Conservation (phyloP, 2,329 filamentous ascomycete genomes). For the Pochonia chlamydosporia region DNA sequence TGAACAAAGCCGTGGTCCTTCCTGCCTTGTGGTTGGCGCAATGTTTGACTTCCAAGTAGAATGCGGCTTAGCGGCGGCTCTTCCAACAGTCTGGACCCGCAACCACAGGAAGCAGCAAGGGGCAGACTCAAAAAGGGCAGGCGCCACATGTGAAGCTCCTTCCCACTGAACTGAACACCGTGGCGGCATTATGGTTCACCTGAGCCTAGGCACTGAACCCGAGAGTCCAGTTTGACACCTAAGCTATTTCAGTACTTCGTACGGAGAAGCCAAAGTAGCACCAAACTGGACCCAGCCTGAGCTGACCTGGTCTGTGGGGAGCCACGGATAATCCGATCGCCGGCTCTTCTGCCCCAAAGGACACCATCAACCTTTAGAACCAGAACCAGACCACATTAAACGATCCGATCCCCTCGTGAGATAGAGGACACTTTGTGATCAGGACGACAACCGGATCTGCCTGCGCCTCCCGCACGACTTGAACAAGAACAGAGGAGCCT, state of each 20-base stretch:
- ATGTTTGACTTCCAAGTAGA: no score
- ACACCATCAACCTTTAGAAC: conserved; percentile 2
- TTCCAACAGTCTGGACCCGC: conserved; percentile 9
- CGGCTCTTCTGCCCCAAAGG: conserved; percentile 12
- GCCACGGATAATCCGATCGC: conserved; percentile 28
- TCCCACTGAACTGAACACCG: conserved; percentile 22
- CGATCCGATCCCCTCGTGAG: neutral
- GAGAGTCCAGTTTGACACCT: neutral
- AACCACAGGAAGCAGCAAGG: no score
- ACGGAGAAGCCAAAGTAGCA: neutral
- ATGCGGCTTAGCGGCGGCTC: neutral
- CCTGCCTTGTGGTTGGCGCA: no score
- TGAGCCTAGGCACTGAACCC: no score
- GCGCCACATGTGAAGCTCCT: conserved; percentile 11
- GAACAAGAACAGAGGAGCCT: neutral
- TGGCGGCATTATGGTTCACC: conserved; percentile 19
- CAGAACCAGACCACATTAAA: conserved; percentile 2
- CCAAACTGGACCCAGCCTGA: neutral
- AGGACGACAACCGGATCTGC: neutral
- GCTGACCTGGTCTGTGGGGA: conserved; percentile 8
- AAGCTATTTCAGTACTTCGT: no score
- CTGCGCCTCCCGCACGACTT: neutral
- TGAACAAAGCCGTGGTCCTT: no score
- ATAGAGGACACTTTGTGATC: neutral
- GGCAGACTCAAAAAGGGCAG: no score